These are phyloP conservation scores for Podospora australis DNA, from an alignment of 495 filamentous ascomycete species.

Conservation along the genomic window DNA sequence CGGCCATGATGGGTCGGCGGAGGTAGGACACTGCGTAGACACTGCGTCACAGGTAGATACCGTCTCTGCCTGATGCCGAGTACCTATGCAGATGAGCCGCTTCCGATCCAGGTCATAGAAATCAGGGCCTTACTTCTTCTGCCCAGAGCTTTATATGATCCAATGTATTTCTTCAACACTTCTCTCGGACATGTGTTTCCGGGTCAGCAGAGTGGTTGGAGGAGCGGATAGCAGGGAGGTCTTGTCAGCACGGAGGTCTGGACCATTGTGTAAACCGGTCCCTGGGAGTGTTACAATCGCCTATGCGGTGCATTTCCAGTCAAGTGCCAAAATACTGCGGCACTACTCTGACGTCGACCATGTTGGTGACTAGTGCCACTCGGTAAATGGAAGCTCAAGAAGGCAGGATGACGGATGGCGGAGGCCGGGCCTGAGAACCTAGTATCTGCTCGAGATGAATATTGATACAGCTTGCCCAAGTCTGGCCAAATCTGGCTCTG, in stretches of 20 bases:
- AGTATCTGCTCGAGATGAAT: neutral
- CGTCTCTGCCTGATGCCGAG: slow-evolving; percentile 10
- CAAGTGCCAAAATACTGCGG: slow-evolving; percentile 13
- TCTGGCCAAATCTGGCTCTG: neutral
- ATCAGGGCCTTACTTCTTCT: slow-evolving; percentile 3
- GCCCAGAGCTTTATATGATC: slow-evolving; percentile 16
- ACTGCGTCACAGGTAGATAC: slow-evolving; percentile 13
- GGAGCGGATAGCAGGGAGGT: neutral
- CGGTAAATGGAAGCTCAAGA: slow-evolving; percentile 3
- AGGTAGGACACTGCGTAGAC: slow-evolving; percentile 11
- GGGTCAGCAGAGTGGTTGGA: slow-evolving; percentile 7
- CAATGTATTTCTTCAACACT: slow-evolving; percentile 7
- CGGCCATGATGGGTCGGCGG: neutral
- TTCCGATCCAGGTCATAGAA: slow-evolving; percentile 15
- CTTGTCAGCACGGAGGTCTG: slow-evolving; percentile 10
- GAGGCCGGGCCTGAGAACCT: neutral
- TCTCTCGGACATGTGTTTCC: slow-evolving; percentile 13
- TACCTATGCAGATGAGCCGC: slow-evolving; percentile 18
- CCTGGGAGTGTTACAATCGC: slow-evolving; percentile 22
- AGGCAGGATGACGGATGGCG: slow-evolving; percentile 7
- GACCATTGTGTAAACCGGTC: slow-evolving; percentile 6
- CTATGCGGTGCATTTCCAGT: slow-evolving; percentile 20
- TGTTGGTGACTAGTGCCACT: slow-evolving; percentile 4
- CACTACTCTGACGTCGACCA: slow-evolving; percentile 6
- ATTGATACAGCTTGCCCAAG: neutral